phyloP scores from a whole-genome alignment of 257 asterid genomes.

The Penstemon eatonii region DNA sequence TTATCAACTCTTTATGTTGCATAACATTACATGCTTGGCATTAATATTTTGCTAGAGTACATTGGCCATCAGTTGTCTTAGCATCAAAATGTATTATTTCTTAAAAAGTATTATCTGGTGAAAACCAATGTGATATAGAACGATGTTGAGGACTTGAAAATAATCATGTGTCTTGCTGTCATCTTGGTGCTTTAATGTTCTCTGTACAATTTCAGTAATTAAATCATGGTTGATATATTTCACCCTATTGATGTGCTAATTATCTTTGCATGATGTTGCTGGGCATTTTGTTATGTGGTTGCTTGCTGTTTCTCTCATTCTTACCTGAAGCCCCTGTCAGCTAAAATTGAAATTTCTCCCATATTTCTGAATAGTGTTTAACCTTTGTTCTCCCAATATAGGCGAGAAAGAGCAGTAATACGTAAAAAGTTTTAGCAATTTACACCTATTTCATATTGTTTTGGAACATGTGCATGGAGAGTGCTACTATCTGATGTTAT shows the following conservation, averaged over 20 bases:
- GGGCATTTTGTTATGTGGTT: neutral
- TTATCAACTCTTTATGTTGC: slow-evolving; percentile 8
- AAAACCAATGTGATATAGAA: neutral
- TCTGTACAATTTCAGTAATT: slow-evolving; percentile 3
- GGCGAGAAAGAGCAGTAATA: too few relatives aligned
- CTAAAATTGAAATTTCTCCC: too few relatives aligned
- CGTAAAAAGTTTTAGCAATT: too few relatives aligned
- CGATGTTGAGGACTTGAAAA: too few relatives aligned
- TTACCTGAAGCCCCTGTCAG: neutral
- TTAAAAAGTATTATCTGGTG: neutral
- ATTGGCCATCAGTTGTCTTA: neutral
- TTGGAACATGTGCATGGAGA: too few relatives aligned
- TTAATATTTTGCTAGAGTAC: neutral
- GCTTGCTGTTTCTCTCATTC: slow-evolving; percentile 12
- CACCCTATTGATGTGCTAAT: neutral
- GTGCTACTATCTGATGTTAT: too few relatives aligned
- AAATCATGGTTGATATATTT: neutral
- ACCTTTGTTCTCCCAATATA: too few relatives aligned
- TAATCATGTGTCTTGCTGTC: neutral
- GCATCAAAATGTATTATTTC: neutral
- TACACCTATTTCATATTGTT: too few relatives aligned
- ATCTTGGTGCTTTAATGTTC: neutral
- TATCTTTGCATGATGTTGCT: neutral
- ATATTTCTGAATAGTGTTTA: too few relatives aligned
- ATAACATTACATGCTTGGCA: slow-evolving; percentile 16